phyloP scores from a whole-genome alignment of 345 rosid genomes.

The Euphorbia tirucalli region DNA sequence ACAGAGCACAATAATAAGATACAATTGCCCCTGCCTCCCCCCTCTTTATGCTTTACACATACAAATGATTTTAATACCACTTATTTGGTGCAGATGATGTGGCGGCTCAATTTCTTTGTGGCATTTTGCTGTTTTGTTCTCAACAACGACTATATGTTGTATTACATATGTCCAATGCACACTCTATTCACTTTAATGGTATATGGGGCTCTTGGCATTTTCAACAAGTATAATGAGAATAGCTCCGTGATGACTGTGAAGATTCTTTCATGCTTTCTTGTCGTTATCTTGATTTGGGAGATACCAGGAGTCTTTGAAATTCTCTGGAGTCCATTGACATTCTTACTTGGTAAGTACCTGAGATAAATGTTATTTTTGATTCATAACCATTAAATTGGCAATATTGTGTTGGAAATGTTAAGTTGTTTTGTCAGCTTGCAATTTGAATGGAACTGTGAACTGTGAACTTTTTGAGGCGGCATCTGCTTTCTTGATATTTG shows the following conservation, averaged over 20 bases:
- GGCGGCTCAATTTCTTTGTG: constrained; percentile 95
- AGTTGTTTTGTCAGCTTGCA: constrained; percentile 1
- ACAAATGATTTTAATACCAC: constrained; percentile 17
- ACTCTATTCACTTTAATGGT: constrained; percentile 95
- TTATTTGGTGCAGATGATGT: constrained; percentile 87
- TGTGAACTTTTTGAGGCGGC: not conserved
- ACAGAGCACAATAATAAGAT: constrained; percentile 1
- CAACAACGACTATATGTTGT: constrained; percentile 90
- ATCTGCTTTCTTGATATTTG: not conserved
- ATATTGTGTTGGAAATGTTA: not conserved
- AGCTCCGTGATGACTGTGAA: constrained; percentile 85
- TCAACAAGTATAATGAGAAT: constrained; percentile 78
- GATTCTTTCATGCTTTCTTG: constrained; percentile 78
- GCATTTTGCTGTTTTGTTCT: constrained; percentile 87
- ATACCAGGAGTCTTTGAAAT: constrained; percentile 80
- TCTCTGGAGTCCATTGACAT: constrained; percentile 76
- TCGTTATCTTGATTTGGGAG: constrained; percentile 90
- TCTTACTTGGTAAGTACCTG: constrained; percentile 58
- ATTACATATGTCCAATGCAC: constrained; percentile 98
- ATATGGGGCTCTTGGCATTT: constrained; percentile 86
- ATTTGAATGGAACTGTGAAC: not conserved
- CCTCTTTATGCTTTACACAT: not conserved
- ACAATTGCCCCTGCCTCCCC: not conserved
- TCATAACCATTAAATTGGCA: not conserved
- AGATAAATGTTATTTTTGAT: constrained; percentile 12